These are phyloP conservation scores for Hypoxylon sp. DNA, from an alignment of 2,329 filamentous ascomycete species.

Conservation along the genomic window DNA sequence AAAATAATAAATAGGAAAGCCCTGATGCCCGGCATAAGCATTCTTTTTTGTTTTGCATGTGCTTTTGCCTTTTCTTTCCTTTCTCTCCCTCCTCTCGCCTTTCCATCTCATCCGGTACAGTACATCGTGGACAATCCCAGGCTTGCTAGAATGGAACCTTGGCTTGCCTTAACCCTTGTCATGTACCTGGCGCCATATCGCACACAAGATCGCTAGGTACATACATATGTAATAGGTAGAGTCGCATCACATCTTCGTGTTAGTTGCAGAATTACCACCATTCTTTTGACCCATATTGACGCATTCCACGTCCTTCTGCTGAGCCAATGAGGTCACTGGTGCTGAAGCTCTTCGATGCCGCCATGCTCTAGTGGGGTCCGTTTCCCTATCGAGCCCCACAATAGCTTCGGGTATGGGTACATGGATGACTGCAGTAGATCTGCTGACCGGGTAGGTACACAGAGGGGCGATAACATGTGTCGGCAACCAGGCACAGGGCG, in stretches of 20 bases:
- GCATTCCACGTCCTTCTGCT: slow-evolving; percentile 37
- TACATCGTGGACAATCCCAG: neutral
- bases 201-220: slow-evolving; percentile 16
- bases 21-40: slow-evolving; percentile 19
- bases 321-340: slow-evolving; percentile 40
- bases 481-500: slow-evolving; percentile 15
- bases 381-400: slow-evolving; percentile 25
- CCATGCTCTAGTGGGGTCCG: slow-evolving; percentile 30
- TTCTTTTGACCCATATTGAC: slow-evolving; percentile 37
- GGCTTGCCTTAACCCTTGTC: slow-evolving; percentile 14
- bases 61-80: slow-evolving; percentile 28
- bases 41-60: slow-evolving; percentile 37
- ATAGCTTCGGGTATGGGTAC: slow-evolving; percentile 32
- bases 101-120: neutral
- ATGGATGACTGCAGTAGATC: slow-evolving; percentile 36
- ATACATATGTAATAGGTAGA: slow-evolving; percentile 19
- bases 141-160: neutral
- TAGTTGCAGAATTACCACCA: slow-evolving; percentile 25
- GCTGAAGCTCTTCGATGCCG: slow-evolving; percentile 26
- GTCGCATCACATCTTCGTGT: slow-evolving; percentile 36
- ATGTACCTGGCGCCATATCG: slow-evolving; percentile 27
- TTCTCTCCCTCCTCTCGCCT: neutral
- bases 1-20: slow-evolving; percentile 39
- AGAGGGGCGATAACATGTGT: slow-evolving; percentile 38
- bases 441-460: slow-evolving; percentile 23